phyloP scores from a whole-genome alignment of 768 basidiomycete genomes.

The Omphalotus guepiniiformis region DNA sequence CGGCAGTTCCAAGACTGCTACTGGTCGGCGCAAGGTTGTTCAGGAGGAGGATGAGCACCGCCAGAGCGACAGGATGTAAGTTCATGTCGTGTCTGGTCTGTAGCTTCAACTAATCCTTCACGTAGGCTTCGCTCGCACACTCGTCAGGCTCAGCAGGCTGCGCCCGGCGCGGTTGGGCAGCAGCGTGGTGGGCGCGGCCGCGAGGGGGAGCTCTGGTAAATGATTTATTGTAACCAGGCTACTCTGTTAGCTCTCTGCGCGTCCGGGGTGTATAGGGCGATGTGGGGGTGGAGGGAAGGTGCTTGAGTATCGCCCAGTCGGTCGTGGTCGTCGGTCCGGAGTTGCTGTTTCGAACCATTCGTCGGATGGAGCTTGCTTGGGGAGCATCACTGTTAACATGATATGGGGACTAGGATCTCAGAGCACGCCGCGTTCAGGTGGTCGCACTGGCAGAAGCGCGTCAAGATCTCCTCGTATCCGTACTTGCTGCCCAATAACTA shows the following conservation, averaged over 20 bases:
- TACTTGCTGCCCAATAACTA: conserved; percentile 12
- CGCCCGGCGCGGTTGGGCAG: conserved; percentile 45
- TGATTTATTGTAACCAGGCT: conserved; percentile 18
- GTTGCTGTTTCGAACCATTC: conserved; percentile 23
- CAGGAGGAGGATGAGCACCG: conserved; percentile 85
- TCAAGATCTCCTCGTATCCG: conserved; percentile 7
- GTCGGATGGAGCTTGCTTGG: conserved; percentile 7
- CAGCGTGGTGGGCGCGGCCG: conserved; percentile 41
- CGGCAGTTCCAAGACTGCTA: conserved; percentile 56
- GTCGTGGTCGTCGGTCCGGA: conserved; percentile 33
- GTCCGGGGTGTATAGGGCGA: conserved; percentile 42
- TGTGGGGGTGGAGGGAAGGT: conserved; percentile 45
- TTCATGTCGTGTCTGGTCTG: conserved; percentile 18
- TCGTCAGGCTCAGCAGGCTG: conserved; percentile 69
- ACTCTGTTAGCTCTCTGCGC: conserved; percentile 28
- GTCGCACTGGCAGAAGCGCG: not conserved
- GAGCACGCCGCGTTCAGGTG: conserved; percentile 39
- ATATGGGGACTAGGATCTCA: conserved; percentile 21
- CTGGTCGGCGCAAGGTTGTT: conserved; percentile 73
- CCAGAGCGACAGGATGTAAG: conserved; percentile 80
- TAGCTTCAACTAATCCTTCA: conserved; percentile 6
- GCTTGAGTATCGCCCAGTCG: conserved; percentile 30
- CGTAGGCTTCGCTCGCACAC: conserved; percentile 83
- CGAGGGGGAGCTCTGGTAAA: conserved; percentile 56
- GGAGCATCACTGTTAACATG: not conserved